phyloP scores from a whole-genome alignment of 1,284 basidiomycete genomes.

The Ceraceosorus bombacis region DNA sequence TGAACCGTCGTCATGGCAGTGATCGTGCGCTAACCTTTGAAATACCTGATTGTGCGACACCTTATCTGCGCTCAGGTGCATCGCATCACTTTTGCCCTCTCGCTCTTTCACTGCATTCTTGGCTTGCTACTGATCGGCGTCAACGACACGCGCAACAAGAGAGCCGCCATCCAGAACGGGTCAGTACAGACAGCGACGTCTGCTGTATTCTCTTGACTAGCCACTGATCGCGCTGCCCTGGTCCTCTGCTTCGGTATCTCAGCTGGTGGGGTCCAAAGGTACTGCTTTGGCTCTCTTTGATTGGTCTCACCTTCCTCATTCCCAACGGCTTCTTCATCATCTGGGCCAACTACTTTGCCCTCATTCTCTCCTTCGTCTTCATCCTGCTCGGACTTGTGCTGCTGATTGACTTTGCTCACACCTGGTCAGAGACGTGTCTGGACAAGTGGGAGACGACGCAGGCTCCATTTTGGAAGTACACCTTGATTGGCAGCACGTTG shows the following conservation, averaged over 20 bases:
- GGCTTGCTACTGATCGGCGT: constrained; percentile 75
- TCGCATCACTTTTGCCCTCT: constrained; percentile 88
- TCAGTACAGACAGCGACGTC: constrained; percentile 48
- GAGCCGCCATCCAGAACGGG: constrained; percentile 95
- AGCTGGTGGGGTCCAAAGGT: constrained; percentile 99
- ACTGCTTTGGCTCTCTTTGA: constrained; percentile 70
- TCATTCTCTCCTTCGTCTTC: constrained; percentile 86
- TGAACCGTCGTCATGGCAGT: too few species aligned
- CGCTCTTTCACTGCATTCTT: constrained; percentile 78
- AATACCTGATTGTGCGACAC: too few species aligned
- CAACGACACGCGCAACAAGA: constrained; percentile 76
- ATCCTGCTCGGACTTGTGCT: constrained; percentile 91
- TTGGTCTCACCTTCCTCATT: constrained; percentile 78
- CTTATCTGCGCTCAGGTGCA: constrained; percentile 61
- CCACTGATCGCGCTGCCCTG: constrained; percentile 2
- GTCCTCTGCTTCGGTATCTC: constrained; percentile 1
- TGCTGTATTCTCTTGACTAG: neutral
- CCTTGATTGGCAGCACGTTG: constrained; percentile 86
- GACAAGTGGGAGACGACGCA: constrained; percentile 82
- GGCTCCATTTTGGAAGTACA: constrained; percentile 91
- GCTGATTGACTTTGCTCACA: constrained; percentile 96
- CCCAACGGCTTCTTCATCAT: constrained; percentile 91
- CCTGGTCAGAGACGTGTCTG: constrained; percentile 93
- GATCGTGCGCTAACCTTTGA: too few species aligned
- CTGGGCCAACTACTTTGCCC: constrained; percentile 84